Evolutionary conservation across 495 filamentous ascomycete species (phyloP).

Genomic region (Hypoxylon crocopeplum): DNA sequence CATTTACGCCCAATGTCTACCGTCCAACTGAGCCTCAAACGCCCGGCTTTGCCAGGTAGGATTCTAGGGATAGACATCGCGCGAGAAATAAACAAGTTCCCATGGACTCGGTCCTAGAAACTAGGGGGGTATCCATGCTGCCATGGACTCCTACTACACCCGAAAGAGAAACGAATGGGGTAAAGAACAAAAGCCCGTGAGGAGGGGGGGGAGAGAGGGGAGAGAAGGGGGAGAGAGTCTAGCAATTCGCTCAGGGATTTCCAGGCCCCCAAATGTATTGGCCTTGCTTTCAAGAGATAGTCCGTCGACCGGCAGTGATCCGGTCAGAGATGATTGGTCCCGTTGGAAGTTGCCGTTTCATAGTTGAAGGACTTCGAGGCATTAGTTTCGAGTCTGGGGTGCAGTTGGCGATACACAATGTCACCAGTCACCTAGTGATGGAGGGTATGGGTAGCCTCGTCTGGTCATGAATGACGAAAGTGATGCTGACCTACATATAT

Average conservation of each 20-base stretch:
- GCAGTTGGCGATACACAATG: slow-evolving; percentile 13
- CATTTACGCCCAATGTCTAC: background rate
- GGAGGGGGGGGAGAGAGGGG: background rate
- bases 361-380: slow-evolving; percentile 1
- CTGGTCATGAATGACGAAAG: slow-evolving; percentile 15
- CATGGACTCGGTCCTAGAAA: background rate
- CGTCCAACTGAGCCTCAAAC: slow-evolving; percentile 24
- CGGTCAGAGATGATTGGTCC: slow-evolving; percentile 14
- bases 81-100: slow-evolving; percentile 5
- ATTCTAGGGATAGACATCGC: slow-evolving; percentile 23
- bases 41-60: slow-evolving; percentile 27
- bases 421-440: slow-evolving; percentile 8
- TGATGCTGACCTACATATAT: slow-evolving; percentile 31
- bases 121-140: background rate
- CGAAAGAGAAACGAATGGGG: background rate
- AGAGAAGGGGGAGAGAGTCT: background rate
- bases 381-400: slow-evolving; percentile 11
- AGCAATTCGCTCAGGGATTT: background rate
- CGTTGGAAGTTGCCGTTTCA: slow-evolving; percentile 7
- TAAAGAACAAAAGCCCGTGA: background rate
- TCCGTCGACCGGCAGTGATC: slow-evolving; percentile 3
- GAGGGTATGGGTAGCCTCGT: slow-evolving; percentile 17
- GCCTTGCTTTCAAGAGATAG: background rate
- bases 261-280: slow-evolving; percentile 14
- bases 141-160: slow-evolving; percentile 5